Evolutionary conservation across 768 basidiomycete species (phyloP).

Genomic region (Tricholoma furcatifolium): DNA sequence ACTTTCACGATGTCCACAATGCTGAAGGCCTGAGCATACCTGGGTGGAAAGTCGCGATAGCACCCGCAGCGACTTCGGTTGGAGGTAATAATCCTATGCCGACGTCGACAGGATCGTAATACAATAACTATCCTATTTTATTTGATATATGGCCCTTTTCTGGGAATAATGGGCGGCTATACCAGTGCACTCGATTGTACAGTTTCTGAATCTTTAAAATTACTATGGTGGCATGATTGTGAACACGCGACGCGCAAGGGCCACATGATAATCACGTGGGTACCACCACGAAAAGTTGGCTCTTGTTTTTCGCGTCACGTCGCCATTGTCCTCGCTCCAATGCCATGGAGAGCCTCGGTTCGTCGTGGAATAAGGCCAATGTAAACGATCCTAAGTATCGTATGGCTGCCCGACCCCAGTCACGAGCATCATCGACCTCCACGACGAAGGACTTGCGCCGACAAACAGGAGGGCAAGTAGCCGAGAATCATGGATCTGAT

Average conservation of each 20-base stretch:
- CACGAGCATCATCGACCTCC: background rate
- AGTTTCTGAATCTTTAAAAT: too few relatives aligned
- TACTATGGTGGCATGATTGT: too few relatives aligned
- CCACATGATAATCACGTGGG: too few relatives aligned
- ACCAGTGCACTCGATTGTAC: too few relatives aligned
- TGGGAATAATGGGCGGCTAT: too few relatives aligned
- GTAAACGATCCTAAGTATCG: constrained; percentile 12
- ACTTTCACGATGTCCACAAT: constrained; percentile 46
- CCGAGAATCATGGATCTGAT: constrained; percentile 18
- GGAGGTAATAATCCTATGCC: too few relatives aligned
- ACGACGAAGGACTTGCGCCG: constrained; percentile 3
- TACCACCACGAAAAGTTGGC: too few relatives aligned
- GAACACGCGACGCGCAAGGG: too few relatives aligned
- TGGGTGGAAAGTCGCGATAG: constrained; percentile 3
- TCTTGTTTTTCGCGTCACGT: background rate
- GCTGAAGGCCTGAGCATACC: background rate
- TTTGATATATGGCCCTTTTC: too few relatives aligned
- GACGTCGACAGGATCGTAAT: too few relatives aligned
- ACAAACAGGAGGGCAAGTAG: constrained; percentile 2
- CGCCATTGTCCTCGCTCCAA: background rate
- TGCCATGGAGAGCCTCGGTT: constrained; percentile 14
- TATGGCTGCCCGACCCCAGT: constrained; percentile 9
- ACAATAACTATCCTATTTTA: too few relatives aligned
- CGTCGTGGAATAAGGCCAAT: constrained; percentile 6
- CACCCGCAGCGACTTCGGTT: background rate